Evolutionary conservation across 2,329 filamentous ascomycete species (phyloP).

Genomic region (Pleomassaria siparia): DNA sequence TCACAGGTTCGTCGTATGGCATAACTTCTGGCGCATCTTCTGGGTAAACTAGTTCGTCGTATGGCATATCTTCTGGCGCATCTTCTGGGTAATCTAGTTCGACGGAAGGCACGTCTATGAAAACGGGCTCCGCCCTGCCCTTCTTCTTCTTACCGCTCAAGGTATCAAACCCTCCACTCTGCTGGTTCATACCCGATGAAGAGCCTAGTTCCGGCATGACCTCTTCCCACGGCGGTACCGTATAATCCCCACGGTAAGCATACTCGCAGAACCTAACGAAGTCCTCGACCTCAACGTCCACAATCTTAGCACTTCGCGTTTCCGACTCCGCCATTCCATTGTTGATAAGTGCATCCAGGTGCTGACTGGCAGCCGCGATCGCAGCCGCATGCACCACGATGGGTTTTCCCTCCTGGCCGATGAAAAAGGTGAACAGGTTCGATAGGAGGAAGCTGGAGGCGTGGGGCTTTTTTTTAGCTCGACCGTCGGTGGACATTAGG

Average conservation of each 20-base stretch:
- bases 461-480: too few relatives aligned
- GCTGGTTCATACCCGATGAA: neutral
- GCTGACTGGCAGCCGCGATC: constrained; percentile 17
- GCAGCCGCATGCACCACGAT: constrained; percentile 25
- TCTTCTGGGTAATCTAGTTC: neutral
- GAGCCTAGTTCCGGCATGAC: neutral
- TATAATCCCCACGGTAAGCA: constrained; percentile 26
- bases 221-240: constrained; percentile 14
- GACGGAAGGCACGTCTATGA: neutral
- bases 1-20: neutral
- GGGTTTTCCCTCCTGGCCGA: constrained; percentile 18
- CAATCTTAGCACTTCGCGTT: constrained; percentile 14
- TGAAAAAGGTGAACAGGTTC: too few relatives aligned
- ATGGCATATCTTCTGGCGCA: neutral
- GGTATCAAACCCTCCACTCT: neutral
- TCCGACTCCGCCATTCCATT: constrained; percentile 19
- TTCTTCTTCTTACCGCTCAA: constrained; percentile 9
- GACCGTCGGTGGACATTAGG: too few relatives aligned
- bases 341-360: constrained; percentile 22
- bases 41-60: neutral
- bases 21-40: neutral
- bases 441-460: too few relatives aligned
- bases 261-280: constrained; percentile 26
- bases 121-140: constrained; percentile 1
- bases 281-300: constrained; percentile 22